Evolutionary conservation across 2,329 filamentous ascomycete species (phyloP).

Genomic region (Kalmusia sp.): DNA sequence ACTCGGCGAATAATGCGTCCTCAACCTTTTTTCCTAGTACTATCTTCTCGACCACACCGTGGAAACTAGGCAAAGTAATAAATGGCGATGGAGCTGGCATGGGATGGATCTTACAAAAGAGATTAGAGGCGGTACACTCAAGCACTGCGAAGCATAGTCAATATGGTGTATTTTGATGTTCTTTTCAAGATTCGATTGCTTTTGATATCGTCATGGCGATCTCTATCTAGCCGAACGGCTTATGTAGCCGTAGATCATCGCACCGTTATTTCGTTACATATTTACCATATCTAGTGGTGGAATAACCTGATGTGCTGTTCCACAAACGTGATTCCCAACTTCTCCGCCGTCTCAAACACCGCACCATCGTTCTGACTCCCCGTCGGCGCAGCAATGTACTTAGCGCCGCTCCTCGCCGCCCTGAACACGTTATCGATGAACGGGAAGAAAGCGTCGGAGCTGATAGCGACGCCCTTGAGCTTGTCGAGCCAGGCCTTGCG

Average conservation of each 20-base stretch:
- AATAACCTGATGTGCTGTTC: constrained; percentile 94
- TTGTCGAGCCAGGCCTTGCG: constrained; percentile 84
- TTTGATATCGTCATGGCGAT: background rate
- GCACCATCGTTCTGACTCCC: constrained; percentile 86
- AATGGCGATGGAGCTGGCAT: too few relatives aligned
- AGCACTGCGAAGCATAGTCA: too few relatives aligned
- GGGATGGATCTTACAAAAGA: too few relatives aligned
- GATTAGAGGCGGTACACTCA: too few relatives aligned
- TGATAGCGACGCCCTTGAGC: constrained; percentile 82
- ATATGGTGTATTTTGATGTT: too few relatives aligned
- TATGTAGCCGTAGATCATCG: background rate
- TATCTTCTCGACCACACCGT: too few relatives aligned
- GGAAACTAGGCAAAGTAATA: too few relatives aligned
- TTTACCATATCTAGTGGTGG: constrained; percentile 72
- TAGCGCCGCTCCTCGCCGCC: constrained; percentile 84
- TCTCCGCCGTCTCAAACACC: constrained; percentile 89
- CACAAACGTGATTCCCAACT: constrained; percentile 90
- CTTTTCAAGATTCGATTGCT: too few relatives aligned
- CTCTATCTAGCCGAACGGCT: background rate
- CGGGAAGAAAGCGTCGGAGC: constrained; percentile 97
- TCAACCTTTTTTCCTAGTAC: too few relatives aligned
- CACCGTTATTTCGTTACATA: background rate
- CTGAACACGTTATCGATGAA: constrained; percentile 99
- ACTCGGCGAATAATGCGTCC: too few relatives aligned
- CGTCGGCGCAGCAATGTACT: constrained; percentile 92